These are phyloP conservation scores for Chiua virens DNA, from an alignment of 768 basidiomycete species.

Conservation along the genomic window DNA sequence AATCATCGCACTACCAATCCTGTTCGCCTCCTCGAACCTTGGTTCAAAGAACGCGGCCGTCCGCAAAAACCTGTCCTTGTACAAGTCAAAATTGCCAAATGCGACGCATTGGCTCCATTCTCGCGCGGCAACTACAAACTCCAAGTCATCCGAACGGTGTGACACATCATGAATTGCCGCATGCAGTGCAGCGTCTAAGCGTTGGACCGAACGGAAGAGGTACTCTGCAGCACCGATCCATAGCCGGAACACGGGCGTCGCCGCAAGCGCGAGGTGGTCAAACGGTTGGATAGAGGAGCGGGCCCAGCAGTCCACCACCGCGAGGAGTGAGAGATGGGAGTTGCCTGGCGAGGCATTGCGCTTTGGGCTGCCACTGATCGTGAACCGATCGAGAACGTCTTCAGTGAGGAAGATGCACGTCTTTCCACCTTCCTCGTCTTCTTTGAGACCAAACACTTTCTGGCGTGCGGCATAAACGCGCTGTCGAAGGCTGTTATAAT, in stretches of 20 bases:
- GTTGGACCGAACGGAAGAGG: slow-evolving; percentile 70
- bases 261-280: slow-evolving; percentile 87
- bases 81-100: slow-evolving; percentile 90
- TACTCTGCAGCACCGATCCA: slow-evolving; percentile 98
- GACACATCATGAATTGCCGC: slow-evolving; percentile 75
- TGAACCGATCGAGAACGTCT: slow-evolving; percentile 87
- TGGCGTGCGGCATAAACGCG: slow-evolving; percentile 75
- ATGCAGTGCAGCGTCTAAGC: slow-evolving; percentile 70
- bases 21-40: slow-evolving; percentile 83
- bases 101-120: slow-evolving; percentile 97
- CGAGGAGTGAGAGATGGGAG: slow-evolving; percentile 90
- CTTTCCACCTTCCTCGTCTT: slow-evolving; percentile 24
- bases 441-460: slow-evolving; percentile 66
- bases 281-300: slow-evolving; percentile 84
- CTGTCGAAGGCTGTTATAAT: slow-evolving; percentile 54
- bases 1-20: slow-evolving; percentile 86
- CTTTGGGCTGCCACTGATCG: slow-evolving; percentile 53
- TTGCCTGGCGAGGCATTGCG: slow-evolving; percentile 41
- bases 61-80: slow-evolving; percentile 74
- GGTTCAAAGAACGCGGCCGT: slow-evolving; percentile 83
- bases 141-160: slow-evolving; percentile 89
- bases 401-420: slow-evolving; percentile 81
- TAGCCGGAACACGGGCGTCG: slow-evolving; percentile 93
- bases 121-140: slow-evolving; percentile 90
- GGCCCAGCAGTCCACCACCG: slow-evolving; percentile 99